Evolutionary conservation across 2,329 filamentous ascomycete genomes (phyloP).

Genomic region (Huntiella bhutanensis): DNA sequence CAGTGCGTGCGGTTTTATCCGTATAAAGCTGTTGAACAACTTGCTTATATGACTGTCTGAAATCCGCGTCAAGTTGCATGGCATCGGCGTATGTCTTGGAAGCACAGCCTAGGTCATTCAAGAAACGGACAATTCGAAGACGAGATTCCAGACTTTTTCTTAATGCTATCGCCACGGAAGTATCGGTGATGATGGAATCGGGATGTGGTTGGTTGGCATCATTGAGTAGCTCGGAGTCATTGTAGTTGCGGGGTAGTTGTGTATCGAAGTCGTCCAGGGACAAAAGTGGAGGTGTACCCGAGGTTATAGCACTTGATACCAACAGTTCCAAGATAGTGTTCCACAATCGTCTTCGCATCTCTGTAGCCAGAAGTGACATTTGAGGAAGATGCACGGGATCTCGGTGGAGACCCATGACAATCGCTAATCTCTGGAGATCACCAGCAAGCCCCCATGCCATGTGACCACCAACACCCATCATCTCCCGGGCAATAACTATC

Average conservation of each 20-base stretch:
- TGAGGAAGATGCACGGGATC: conserved; percentile 25
- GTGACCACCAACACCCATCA: conserved; percentile 22
- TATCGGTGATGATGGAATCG: conserved; percentile 21
- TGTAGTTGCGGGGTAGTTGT: conserved; percentile 27
- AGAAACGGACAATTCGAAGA: conserved; percentile 22
- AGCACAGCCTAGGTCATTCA: conserved; percentile 23
- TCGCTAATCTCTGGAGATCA: conserved; percentile 24
- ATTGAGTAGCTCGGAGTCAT: conserved; percentile 27
- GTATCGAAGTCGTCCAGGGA: conserved; percentile 29
- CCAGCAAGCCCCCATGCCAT: conserved; percentile 29
- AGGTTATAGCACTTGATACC: conserved; percentile 26
- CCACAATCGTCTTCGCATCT: conserved; percentile 33
- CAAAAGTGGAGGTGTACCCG: conserved; percentile 28
- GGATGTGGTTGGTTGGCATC: conserved; percentile 16
- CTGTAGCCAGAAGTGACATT: conserved; percentile 18
- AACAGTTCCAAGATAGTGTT: conserved; percentile 31
- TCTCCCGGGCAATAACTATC: conserved; percentile 25
- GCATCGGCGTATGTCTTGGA: conserved; percentile 25
- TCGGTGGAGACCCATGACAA: conserved; percentile 32
- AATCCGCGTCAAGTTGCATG: conserved; percentile 23
- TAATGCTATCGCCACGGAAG: conserved; percentile 23
- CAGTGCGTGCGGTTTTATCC: conserved; percentile 10
- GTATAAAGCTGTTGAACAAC: conserved; percentile 19
- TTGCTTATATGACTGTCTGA: conserved; percentile 24
- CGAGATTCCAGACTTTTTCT: conserved; percentile 25